Conservation (phyloP, 1,139 yeast species). For the Saccharomyces hybrid region DNA sequence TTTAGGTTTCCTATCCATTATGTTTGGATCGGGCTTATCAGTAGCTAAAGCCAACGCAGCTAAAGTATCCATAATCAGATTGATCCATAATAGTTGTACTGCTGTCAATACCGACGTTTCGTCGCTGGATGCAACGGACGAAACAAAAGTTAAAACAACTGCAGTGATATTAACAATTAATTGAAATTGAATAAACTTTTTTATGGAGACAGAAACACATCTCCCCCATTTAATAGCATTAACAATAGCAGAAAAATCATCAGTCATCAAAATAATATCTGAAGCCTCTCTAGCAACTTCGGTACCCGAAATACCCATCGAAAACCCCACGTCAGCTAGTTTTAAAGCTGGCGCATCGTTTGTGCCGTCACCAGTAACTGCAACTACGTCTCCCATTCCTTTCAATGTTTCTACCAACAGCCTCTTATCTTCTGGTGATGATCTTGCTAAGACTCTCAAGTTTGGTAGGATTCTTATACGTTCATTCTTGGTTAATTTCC, state of each 20-base stretch:
- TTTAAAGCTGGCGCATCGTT: slow-evolving; percentile 94
- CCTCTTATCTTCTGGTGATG: slow-evolving; percentile 92
- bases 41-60: slow-evolving; percentile 98
- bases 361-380: slow-evolving; percentile 98
- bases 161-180: slow-evolving; percentile 95
- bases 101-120: slow-evolving; percentile 89
- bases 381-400: slow-evolving; percentile 83
- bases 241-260: slow-evolving; percentile 89
- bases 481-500: slow-evolving; percentile 53
- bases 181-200: slow-evolving; percentile 92
- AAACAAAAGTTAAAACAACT: slow-evolving; percentile 82
- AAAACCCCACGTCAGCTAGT: slow-evolving; percentile 85
- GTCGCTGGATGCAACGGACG: slow-evolving; percentile 77
- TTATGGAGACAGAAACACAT: slow-evolving; percentile 89
- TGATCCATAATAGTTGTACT: slow-evolving; percentile 94
- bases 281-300: slow-evolving; percentile 94
- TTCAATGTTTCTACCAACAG: slow-evolving; percentile 77
- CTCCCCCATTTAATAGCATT: slow-evolving; percentile 99
- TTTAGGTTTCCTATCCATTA: slow-evolving; percentile 75
- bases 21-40: slow-evolving; percentile 83
- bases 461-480: slow-evolving; percentile 56
- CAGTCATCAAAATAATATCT: slow-evolving; percentile 88
- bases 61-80: slow-evolving; percentile 93
- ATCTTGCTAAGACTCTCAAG: slow-evolving; percentile 80
- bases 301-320: slow-evolving; percentile 91